Conservation (phyloP, 2,329 filamentous ascomycete genomes). For the Pseudogymnoascus sp. region DNA sequence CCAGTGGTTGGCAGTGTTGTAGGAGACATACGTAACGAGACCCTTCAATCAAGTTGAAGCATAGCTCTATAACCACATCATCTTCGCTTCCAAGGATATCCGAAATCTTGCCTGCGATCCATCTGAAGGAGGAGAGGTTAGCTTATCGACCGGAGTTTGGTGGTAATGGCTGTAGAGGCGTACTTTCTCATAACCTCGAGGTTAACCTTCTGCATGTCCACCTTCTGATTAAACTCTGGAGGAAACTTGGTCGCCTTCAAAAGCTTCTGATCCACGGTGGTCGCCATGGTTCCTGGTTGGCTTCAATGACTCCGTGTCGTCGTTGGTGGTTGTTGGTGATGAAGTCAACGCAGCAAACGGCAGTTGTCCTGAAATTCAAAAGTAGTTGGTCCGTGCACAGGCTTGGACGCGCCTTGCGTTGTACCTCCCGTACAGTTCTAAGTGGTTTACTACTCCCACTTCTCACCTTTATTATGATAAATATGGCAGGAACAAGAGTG, state of each 20-base stretch:
- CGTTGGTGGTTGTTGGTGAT: neutral
- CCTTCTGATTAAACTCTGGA: constrained; percentile 85
- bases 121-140: constrained; percentile 45
- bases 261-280: constrained; percentile 80
- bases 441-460: neutral
- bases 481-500: neutral
- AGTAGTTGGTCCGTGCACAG: neutral
- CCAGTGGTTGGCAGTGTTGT: neutral
- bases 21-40: constrained; percentile 58
- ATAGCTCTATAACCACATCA: constrained; percentile 88
- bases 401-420: neutral
- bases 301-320: constrained; percentile 9
- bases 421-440: neutral
- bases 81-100: constrained; percentile 88
- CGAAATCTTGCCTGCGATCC: constrained; percentile 83
- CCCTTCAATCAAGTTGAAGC: constrained; percentile 62
- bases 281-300: constrained; percentile 51
- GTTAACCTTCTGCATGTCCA: constrained; percentile 96
- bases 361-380: constrained; percentile 2
- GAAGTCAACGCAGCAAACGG: neutral
- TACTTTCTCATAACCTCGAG: constrained; percentile 96
- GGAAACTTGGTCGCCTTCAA: constrained; percentile 90
- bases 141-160: constrained; percentile 8
- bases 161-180: constrained; percentile 28
- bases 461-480: neutral